Conservation (phyloP, 441 rosid species). For the Populus hybrid region DNA sequence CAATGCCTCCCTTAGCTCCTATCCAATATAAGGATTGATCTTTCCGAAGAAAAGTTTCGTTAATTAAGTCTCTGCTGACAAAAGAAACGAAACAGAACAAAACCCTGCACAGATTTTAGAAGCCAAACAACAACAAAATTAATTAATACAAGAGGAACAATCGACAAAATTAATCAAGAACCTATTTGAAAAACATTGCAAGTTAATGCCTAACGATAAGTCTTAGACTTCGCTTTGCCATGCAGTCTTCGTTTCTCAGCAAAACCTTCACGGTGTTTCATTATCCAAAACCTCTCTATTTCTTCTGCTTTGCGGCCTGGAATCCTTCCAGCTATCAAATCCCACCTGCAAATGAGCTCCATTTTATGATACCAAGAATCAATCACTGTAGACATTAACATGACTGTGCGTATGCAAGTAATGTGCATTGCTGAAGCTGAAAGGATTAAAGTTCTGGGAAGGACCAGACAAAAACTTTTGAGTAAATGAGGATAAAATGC, state of each 20-base stretch:
- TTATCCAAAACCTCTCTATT: constrained; percentile 88
- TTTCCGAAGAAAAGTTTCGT: no score
- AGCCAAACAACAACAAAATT: no score
- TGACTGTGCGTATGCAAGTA: background rate
- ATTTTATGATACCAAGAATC: background rate
- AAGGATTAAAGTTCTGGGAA: background rate
- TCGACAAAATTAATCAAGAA: background rate
- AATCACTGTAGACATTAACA: background rate
- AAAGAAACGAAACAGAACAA: no score
- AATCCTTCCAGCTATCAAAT: constrained; percentile 70
- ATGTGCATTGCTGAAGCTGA: background rate
- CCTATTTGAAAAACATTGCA: background rate
- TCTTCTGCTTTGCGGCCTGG: constrained; percentile 69
- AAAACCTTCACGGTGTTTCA: constrained; percentile 51
- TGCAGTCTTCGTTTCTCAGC: constrained; percentile 38
- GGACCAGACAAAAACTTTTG: no score
- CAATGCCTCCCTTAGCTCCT: no score
- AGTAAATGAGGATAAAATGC: no score
- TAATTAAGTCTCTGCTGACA: no score
- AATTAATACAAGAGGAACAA: background rate
- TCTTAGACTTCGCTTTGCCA: constrained; percentile 3
- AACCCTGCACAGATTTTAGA: no score
- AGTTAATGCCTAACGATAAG: background rate
- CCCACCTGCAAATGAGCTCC: constrained; percentile 48
- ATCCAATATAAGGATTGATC: no score